A percentile compares a stretch with the other conserved stretches of the same genome.
phyloP scores from a whole-genome alignment of 345 rosid genomes.

The Linum usitatissimum region DNA sequence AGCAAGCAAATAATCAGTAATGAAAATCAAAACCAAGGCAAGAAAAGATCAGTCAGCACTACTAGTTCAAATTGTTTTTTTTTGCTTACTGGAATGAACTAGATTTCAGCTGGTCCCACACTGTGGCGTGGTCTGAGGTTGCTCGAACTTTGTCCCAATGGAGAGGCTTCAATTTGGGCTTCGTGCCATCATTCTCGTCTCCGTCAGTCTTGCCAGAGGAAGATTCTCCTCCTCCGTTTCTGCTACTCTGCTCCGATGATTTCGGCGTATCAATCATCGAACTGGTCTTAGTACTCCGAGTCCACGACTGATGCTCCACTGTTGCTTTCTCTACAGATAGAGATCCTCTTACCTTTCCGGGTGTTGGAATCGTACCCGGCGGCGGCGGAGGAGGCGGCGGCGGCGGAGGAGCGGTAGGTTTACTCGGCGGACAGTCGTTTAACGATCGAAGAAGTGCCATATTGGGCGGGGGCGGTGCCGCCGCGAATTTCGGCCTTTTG shows the following conservation, averaged over 20 bases:
- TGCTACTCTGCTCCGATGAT: slow-evolving; percentile 26
- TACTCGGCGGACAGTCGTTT: slow-evolving; percentile 28
- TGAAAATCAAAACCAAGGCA: not conserved
- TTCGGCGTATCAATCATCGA: slow-evolving; percentile 17
- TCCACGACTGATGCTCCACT: slow-evolving; percentile 26
- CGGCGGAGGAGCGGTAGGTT: slow-evolving; percentile 30
- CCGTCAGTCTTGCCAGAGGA: slow-evolving; percentile 45
- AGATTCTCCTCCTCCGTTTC: slow-evolving; percentile 21
- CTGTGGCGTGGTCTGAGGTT: slow-evolving; percentile 91
- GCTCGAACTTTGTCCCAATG: slow-evolving; percentile 99
- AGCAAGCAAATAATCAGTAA: not conserved
- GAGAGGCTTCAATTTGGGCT: slow-evolving; percentile 76
- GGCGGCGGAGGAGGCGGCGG: slow-evolving; percentile 46
- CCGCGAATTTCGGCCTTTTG: slow-evolving; percentile 53
- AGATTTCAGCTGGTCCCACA: slow-evolving; percentile 95
- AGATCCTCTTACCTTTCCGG: slow-evolving; percentile 25
- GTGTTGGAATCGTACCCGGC: slow-evolving; percentile 18
- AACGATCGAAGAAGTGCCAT: slow-evolving; percentile 61
- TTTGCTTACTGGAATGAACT: slow-evolving; percentile 90
- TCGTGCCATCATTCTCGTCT: slow-evolving; percentile 62
- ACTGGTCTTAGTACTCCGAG: slow-evolving; percentile 34
- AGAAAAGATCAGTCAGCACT: not conserved
- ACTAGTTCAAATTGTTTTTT: not conserved
- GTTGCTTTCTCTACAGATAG: slow-evolving; percentile 17
- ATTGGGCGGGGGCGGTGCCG: slow-evolving; percentile 87